phyloP scores from a whole-genome alignment of 1,284 basidiomycete species.

The Malassezia psittaci region DNA sequence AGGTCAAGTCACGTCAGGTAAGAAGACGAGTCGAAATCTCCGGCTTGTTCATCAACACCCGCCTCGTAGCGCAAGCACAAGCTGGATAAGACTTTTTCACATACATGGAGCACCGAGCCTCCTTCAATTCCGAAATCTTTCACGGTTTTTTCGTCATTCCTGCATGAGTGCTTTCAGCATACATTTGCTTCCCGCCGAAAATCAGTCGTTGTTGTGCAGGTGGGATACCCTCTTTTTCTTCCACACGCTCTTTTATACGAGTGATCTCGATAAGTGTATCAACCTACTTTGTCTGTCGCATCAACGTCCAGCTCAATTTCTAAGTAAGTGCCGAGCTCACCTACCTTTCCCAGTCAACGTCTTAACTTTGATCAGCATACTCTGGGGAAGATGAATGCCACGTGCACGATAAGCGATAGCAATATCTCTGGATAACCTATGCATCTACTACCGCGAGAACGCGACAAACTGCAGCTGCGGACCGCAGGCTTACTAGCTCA shows the following conservation, averaged over 20 bases:
- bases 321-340: slow-evolving; percentile 22
- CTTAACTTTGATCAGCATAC: slow-evolving; percentile 52
- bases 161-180: slow-evolving; percentile 49
- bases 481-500: slow-evolving; percentile 61
- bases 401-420: background rate
- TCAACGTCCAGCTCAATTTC: slow-evolving; percentile 96
- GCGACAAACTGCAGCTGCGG: slow-evolving; percentile 42
- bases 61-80: slow-evolving; percentile 38
- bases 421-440: slow-evolving; percentile 15
- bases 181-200: slow-evolving; percentile 91
- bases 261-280: slow-evolving; percentile 57
- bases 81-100: slow-evolving; percentile 24
- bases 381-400: slow-evolving; percentile 2
- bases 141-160: slow-evolving; percentile 48
- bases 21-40: too few relatives aligned
- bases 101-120: slow-evolving; percentile 45
- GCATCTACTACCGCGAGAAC: slow-evolving; percentile 44
- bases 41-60: slow-evolving; percentile 5
- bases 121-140: slow-evolving; percentile 46
- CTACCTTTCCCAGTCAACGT: slow-evolving; percentile 83
- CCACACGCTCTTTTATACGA: slow-evolving; percentile 95
- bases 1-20: too few relatives aligned
- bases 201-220: slow-evolving; percentile 93
- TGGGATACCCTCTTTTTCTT: slow-evolving; percentile 97
- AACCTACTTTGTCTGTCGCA: slow-evolving; percentile 68